Evolutionary conservation across 2,329 filamentous ascomycete species (phyloP), one percentile per base, ranked within the genome.

Genomic region (Amylocarpus encephaloides): DNA sequence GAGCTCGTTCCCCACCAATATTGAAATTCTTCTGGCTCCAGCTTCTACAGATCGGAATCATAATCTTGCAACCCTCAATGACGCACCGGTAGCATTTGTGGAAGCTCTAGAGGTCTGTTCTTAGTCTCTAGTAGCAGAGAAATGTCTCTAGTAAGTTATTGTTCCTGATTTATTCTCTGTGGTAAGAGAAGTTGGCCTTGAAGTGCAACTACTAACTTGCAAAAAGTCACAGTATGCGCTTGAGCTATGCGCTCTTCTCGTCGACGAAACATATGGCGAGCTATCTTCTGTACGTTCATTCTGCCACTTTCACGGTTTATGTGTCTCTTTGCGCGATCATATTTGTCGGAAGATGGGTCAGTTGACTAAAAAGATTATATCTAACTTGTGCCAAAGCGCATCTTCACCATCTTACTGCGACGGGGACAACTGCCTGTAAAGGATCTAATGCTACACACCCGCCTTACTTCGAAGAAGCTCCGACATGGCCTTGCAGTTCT

Each of bases 181-280:
- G 32, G 54, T 49, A 48, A 50, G 12, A 57, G 52, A 54, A 51
- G 38, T 46, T 33, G 26, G n/a, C 19, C 16, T n/a, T 19, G 13
- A 50, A n/a, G 22, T 40, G 29, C 29, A 45, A 18, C 49, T 50
- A 55, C 53, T 55, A 41, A 59, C 58, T 54, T 30, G 34, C 34
- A 53, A 43, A 46, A 57, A 85, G 81, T 82, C 80, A 54, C 82
- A 89, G 73, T 80, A 86, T 67, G 78, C 86, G 60, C 82, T 86
- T 64, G 88, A 96, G 79, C 87, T 97, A 66, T 95, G 89, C 75
- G 80, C 85, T 73, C 82, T 95, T 67, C 79, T 96, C 56, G 85
- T 97, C 57, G 83, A 90, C 66, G 90, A 96, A 67, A 78, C 88
- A 52, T 92, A 93, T 69, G 93, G 93, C 66, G 88, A 95, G 72